These are phyloP conservation scores for Tothia fuscella DNA, from an alignment of 2,329 filamentous ascomycete genomes.

Conservation along the genomic window DNA sequence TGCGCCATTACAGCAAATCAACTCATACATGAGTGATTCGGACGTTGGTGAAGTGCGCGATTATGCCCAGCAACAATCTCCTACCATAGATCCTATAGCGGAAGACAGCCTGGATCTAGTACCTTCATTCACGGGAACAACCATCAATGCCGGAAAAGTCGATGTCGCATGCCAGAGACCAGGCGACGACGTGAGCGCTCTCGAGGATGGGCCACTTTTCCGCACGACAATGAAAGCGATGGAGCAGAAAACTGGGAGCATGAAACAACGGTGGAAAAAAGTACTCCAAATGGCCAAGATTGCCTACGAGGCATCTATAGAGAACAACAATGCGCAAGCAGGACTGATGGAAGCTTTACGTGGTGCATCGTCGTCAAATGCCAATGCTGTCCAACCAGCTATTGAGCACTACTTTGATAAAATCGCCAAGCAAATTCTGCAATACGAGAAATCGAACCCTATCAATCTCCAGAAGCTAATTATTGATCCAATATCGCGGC, in stretches of 20 bases:
- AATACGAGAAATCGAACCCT: conserved; percentile 77
- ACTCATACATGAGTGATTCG: conserved; percentile 65
- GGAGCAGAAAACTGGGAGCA: conserved; percentile 91
- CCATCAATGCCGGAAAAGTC: conserved; percentile 36
- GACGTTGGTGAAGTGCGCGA: conserved; percentile 41
- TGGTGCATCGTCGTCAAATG: conserved; percentile 81
- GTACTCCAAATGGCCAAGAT: conserved; percentile 90
- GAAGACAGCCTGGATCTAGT: conserved; percentile 34
- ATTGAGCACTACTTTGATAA: conserved; percentile 98
- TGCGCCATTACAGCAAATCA: conserved; percentile 78
- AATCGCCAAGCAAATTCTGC: conserved; percentile 79
- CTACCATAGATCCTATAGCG: conserved; percentile 35
- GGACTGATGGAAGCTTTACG: conserved; percentile 76
- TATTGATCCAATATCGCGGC: conserved; percentile 81
- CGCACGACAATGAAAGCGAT: conserved; percentile 92
- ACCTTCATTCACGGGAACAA: conserved; percentile 25
- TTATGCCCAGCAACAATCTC: conserved; percentile 32
- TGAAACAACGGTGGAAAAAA: conserved; percentile 91
- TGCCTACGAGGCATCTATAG: conserved; percentile 64
- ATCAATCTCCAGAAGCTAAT: conserved; percentile 80
- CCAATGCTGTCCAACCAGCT: conserved; percentile 91
- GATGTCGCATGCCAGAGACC: conserved; percentile 80
- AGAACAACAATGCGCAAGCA: conserved; percentile 75
- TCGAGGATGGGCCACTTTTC: conserved; percentile 90
- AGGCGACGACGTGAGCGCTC: conserved; percentile 69